Evolutionary conservation across 164 flowering plant species (phyloP), one percentile per base, ranked within the genome.

Genomic region (Berberis vulgaris): DNA sequence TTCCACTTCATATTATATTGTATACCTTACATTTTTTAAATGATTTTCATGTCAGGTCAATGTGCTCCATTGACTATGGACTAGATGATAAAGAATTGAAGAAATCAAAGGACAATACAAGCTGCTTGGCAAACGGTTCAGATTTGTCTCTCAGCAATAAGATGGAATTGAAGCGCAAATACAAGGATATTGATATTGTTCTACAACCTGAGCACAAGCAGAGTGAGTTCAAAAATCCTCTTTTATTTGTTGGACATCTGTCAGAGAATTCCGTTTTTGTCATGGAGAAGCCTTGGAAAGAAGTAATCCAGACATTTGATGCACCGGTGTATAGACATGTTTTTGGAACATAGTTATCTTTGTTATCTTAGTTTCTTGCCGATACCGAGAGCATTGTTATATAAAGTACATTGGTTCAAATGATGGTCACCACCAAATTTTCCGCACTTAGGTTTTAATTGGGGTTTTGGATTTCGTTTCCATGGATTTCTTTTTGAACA

Each of bases 321-420:
- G 70, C 87, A n/a, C 98, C 99, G 11, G 84, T 91, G 54, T 97
- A 94, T 80, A 91, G 94, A 91, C 91, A 91, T 78, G 79, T 94
- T 56, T 94, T 59, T 70, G 99, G 99, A 70, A 70, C 91, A 59
- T 94, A 74, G 72, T 42, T 67, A 9, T 41, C n/a, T n/a, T n/a
- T n/a, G n/a, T n/a, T n/a, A n/a, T n/a, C n/a, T n/a, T n/a, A n/a
- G n/a, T n/a, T n/a, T n/a, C n/a, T n/a, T n/a, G n/a, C n/a, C n/a
- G n/a, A n/a, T n/a, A n/a, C n/a, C n/a, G n/a, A n/a, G n/a, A n/a
- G n/a, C n/a, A n/a, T n/a, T n/a, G n/a, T n/a, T n/a, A n/a, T n/a
- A n/a, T n/a, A n/a, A n/a, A n/a, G n/a, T n/a, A n/a, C n/a, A n/a
- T n/a, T n/a, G n/a, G n/a, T n/a, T n/a, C n/a, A n/a, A n/a, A n/a